Conservation (phyloP, 495 filamentous ascomycete species). For the Pyrenula aspistea region DNA sequence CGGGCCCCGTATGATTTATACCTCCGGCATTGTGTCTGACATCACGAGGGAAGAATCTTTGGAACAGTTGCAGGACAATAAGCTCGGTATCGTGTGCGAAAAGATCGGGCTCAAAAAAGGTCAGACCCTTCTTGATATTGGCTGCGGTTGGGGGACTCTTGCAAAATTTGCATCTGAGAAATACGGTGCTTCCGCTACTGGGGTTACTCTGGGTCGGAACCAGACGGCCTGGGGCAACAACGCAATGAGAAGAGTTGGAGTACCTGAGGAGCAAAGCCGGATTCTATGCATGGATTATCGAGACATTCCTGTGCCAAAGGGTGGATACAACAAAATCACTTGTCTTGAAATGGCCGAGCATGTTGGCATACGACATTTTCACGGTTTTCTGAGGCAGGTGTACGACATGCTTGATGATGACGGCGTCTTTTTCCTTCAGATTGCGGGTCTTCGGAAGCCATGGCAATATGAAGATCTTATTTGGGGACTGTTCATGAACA, state of each 20-base stretch:
- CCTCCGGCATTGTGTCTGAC: slow-evolving; percentile 57
- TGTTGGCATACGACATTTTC: slow-evolving; percentile 55
- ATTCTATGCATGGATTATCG: slow-evolving; percentile 61
- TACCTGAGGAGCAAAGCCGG: slow-evolving; percentile 49
- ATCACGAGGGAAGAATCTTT: slow-evolving; percentile 52
- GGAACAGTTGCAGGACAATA: slow-evolving; percentile 62
- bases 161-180: slow-evolving; percentile 51
- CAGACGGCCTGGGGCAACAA: slow-evolving; percentile 64
- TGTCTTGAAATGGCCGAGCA: slow-evolving; percentile 73
- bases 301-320: slow-evolving; percentile 47
- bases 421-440: slow-evolving; percentile 61
- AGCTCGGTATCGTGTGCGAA: slow-evolving; percentile 58
- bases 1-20: slow-evolving; percentile 64
- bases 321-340: slow-evolving; percentile 57
- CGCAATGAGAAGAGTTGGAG: slow-evolving; percentile 44
- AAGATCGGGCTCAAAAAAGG: slow-evolving; percentile 53
- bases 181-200: slow-evolving; percentile 52
- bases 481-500: slow-evolving; percentile 71
- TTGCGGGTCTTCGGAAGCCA: slow-evolving; percentile 53
- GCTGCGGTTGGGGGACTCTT: slow-evolving; percentile 62
- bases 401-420: slow-evolving; percentile 61
- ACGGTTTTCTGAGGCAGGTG: slow-evolving; percentile 48
- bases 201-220: slow-evolving; percentile 58
- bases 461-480: slow-evolving; percentile 69
- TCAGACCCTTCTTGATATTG: slow-evolving; percentile 54